These are phyloP conservation scores for Ceriops decandra DNA, from an alignment of 345 rosid species.

Conservation along the genomic window DNA sequence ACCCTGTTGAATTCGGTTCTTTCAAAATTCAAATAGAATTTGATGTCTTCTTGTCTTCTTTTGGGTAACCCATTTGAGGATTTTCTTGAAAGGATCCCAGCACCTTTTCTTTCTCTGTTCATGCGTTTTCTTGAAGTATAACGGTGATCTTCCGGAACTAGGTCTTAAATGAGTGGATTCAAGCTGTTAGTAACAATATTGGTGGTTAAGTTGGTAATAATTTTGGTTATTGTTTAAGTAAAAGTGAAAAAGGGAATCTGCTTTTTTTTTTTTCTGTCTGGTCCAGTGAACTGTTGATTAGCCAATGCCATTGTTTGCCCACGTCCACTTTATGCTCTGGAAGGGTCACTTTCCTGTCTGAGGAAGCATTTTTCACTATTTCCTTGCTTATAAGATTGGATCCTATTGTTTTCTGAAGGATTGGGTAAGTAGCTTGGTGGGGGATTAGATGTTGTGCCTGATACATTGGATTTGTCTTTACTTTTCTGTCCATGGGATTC, in stretches of 20 bases:
- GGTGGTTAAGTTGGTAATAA: slow-evolving; percentile 21
- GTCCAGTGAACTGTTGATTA: slow-evolving; percentile 58
- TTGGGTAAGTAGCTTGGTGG: slow-evolving; percentile 42
- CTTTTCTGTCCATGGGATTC: slow-evolving; percentile 47
- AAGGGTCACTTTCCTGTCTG: slow-evolving; percentile 83
- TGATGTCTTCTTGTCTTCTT: slow-evolving; percentile 44
- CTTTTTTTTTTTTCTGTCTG: slow-evolving; percentile 39
- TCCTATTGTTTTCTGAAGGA: slow-evolving; percentile 37
- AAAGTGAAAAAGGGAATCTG: slow-evolving; percentile 69
- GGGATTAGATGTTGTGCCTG: slow-evolving; percentile 62
- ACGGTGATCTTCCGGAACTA: slow-evolving; percentile 23
- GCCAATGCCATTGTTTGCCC: slow-evolving; percentile 51
- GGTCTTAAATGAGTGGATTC: slow-evolving; percentile 30
- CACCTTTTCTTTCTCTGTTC: slow-evolving; percentile 21
- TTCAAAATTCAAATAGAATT: slow-evolving; percentile 49
- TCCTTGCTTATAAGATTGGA: slow-evolving; percentile 36
- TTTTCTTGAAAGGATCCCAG: slow-evolving; percentile 39
- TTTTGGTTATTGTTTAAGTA: slow-evolving; percentile 13
- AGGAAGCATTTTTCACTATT: slow-evolving; percentile 43
- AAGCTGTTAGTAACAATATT: slow-evolving; percentile 18
- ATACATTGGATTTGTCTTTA: slow-evolving; percentile 41
- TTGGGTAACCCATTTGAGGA: slow-evolving; percentile 41
- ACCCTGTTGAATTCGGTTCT: slow-evolving; percentile 36
- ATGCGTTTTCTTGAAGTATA: slow-evolving; percentile 16
- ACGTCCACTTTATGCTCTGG: slow-evolving; percentile 79